These are phyloP conservation scores for Solanum chilense DNA, from an alignment of 257 asterid genomes.

Conservation along the genomic window DNA sequence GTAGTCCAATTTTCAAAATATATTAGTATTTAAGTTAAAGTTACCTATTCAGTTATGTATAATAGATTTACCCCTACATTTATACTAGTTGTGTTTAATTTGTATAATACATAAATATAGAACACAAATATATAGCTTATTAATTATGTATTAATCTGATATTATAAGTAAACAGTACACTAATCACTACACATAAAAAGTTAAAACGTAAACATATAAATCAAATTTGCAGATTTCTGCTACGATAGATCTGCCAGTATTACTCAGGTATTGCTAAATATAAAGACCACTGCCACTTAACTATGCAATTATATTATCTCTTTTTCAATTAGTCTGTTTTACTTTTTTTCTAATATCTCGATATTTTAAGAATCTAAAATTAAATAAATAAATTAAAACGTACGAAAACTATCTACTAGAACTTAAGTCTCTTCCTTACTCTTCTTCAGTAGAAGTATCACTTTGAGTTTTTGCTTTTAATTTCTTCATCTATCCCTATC, in stretches of 20 bases:
- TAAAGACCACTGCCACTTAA: not conserved
- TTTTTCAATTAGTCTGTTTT: too few species aligned
- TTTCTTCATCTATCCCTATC: not conserved
- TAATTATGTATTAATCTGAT: not conserved
- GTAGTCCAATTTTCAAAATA: not conserved
- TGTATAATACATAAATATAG: not conserved
- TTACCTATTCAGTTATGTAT: not conserved
- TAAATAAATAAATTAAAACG: not conserved
- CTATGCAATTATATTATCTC: not conserved
- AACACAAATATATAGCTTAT: not conserved
- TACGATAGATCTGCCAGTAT: not conserved
- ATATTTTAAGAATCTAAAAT: rapidly evolving
- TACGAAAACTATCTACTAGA: not conserved
- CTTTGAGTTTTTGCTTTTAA: not conserved
- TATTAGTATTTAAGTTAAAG: not conserved
- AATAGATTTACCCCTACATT: not conserved
- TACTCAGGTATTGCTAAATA: not conserved
- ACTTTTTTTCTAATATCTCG: too few species aligned
- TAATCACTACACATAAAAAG: not conserved
- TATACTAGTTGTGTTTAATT: not conserved
- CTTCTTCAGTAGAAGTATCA: not conserved
- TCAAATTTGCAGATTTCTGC: not conserved
- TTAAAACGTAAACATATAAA: not conserved
- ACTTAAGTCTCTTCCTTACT: not conserved
- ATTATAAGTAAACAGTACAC: not conserved